These are phyloP conservation scores for Macrophomina pseudophaseolina DNA, from an alignment of 2,329 filamentous ascomycete species.

Conservation along the genomic window DNA sequence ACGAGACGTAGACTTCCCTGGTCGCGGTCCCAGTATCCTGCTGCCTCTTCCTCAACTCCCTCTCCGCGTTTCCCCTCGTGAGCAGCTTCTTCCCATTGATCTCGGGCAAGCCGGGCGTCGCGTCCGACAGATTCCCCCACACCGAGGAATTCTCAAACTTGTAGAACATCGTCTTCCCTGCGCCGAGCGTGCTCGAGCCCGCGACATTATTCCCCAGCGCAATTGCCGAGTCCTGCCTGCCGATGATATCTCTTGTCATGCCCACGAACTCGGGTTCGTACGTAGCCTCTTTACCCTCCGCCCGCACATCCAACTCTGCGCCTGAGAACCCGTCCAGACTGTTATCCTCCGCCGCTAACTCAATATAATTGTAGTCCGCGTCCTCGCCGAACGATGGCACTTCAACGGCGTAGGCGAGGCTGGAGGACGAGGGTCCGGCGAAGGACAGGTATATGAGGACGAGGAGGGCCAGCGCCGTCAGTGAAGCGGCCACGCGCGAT, in stretches of 20 bases:
- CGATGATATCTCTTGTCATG: slow-evolving; percentile 67
- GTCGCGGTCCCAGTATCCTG: slow-evolving; percentile 29
- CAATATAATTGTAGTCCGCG: slow-evolving; percentile 55
- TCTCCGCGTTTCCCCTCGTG: not conserved
- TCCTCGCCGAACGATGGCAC: slow-evolving; percentile 46
- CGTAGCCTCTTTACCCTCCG: slow-evolving; percentile 43
- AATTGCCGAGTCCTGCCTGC: slow-evolving; percentile 48
- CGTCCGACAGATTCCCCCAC: slow-evolving; percentile 47
- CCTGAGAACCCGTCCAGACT: slow-evolving; percentile 43
- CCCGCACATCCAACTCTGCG: slow-evolving; percentile 52
- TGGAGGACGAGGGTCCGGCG: slow-evolving; percentile 41
- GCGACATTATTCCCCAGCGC: slow-evolving; percentile 69
- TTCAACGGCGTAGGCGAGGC: slow-evolving; percentile 65
- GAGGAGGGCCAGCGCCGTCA: slow-evolving; percentile 65
- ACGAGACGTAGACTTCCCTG: slow-evolving; percentile 74
- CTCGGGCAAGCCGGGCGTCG: slow-evolving; percentile 42
- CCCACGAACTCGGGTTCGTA: slow-evolving; percentile 68
- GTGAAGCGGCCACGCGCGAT: slow-evolving; percentile 72
- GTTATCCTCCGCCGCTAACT: slow-evolving; percentile 61
- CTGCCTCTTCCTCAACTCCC: slow-evolving; percentile 27
- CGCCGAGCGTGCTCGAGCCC: slow-evolving; percentile 62
- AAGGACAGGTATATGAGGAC: slow-evolving; percentile 66
- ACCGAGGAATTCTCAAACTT: slow-evolving; percentile 65
- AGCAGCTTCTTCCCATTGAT: slow-evolving; percentile 26
- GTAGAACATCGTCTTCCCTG: slow-evolving; percentile 68